A percentile compares a stretch with the other conserved stretches of the same genome.
Evolutionary conservation across 176 grass and related monocot genomes (phyloP).

Genomic region (Aegilops umbellulata): DNA sequence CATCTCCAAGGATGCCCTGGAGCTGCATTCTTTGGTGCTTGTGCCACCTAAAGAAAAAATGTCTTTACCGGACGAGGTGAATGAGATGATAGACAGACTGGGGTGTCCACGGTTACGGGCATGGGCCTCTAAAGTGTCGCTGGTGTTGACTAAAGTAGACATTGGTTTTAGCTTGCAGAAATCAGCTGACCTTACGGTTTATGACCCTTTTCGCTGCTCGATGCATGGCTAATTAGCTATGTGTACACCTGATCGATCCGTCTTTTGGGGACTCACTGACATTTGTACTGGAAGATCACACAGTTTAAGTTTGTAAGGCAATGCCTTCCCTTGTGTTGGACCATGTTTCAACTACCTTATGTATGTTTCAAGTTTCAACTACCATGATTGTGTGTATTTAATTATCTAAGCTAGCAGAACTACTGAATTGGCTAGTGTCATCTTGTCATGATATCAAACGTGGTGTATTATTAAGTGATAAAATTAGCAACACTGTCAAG

Average conservation of each 20-base stretch:
- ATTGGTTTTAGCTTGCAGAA: background rate
- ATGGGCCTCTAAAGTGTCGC: background rate
- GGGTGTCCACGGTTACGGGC: background rate
- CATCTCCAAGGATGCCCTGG: background rate
- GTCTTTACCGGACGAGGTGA: background rate
- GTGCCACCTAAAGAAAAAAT: background rate
- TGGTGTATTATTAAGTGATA: background rate
- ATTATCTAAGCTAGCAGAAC: background rate
- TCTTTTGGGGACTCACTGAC: background rate
- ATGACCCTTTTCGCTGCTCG: background rate
- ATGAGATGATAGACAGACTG: background rate
- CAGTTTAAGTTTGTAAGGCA: background rate
- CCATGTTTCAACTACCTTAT: background rate
- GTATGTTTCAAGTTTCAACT: background rate
- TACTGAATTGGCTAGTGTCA: background rate
- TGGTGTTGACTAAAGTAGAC: background rate
- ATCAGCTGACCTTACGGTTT: background rate
- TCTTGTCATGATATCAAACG: background rate
- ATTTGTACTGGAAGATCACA: background rate
- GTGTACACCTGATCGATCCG: background rate
- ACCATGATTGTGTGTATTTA: background rate
- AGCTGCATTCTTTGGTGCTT: background rate
- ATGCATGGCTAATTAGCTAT: background rate
- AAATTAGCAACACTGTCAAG: background rate
- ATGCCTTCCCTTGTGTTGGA: background rate